Evolutionary conservation across 75 land plant species (phyloP).

Genomic region (Sequoiadendron giganteum): DNA sequence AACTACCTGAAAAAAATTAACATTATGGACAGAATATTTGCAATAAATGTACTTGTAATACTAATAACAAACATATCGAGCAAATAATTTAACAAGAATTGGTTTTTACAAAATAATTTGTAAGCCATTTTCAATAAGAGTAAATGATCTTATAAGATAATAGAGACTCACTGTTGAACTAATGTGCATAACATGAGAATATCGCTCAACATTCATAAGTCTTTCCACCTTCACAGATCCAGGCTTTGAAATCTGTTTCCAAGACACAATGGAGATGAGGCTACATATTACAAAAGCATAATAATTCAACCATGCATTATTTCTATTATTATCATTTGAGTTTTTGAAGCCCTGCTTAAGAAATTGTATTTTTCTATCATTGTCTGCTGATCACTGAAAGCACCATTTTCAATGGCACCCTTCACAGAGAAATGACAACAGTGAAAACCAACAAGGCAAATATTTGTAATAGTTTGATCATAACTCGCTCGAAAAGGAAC

Average conservation of each 20-base stretch:
- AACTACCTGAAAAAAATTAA: conserved; percentile 59
- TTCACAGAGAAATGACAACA: conserved; percentile 5
- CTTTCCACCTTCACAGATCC: conserved; percentile 96
- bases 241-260: conserved; percentile 71
- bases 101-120: neutral
- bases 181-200: conserved; percentile 99
- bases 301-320: neutral
- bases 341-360: neutral
- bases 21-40: neutral
- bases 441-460: neutral
- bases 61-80: neutral
- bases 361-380: conserved; percentile 2
- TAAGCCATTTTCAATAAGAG: neutral
- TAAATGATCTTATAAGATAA: neutral
- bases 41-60: neutral
- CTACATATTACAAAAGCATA: neutral
- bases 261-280: neutral
- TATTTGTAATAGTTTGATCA: neutral
- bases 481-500: neutral
- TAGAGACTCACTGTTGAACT: conserved; percentile 82
- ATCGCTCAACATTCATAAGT: conserved; percentile 92
- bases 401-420: neutral
- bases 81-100: neutral
- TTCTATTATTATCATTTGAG: neutral
- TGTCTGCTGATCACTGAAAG: neutral